Base-by-base conservation (phyloP, 2,329 filamentous ascomycete genomes). In the Fusarium sp. region DNA sequence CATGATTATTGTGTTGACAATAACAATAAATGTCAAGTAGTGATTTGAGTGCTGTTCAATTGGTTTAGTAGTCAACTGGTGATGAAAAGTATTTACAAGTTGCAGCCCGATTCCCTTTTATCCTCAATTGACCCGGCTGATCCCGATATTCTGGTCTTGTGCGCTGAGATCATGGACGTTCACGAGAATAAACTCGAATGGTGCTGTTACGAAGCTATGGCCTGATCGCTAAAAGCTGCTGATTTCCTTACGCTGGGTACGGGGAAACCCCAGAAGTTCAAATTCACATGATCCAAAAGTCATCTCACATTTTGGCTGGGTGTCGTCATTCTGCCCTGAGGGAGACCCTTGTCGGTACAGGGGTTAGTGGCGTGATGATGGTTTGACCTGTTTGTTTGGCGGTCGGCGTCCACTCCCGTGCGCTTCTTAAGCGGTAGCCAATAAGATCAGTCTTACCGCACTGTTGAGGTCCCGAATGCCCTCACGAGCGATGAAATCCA, bases 341-440 rank as follows among this genome's bases (percentile, higher is more conserved):
- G 24, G 24, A 24, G 24, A 0, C 3, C n/a, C 32, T 26, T 0
- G 47, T 8, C 28, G 0, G 4, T 1, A 0, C 47, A 50, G 0
- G 47, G 50, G 0, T 53, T 2, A 26, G 50, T 53, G 32, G 32
- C 30, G 0, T 36, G 50, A 53, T 20, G 3, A 26, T 26, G 26
- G 26, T 26, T 26, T 26, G 26, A 26, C 26, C 26, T 26, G 26
- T 26, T 26, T 26, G 26, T 26, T 26, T 26, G 26, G 26, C 26
- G 26, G 26, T 26, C 26, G 26, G 26, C 26, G 26, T 26, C 26
- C 26, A 26, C 26, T 26, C 26, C 26, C 26, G 26, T 26, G 26
- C 26, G 26, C 26, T 26, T 26, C 26, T 26, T 26, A 26, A 26
- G 26, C 26, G 26, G 26, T 26, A 26, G 26, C 26, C 26, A 26